Evolutionary conservation across 2,329 filamentous ascomycete species (phyloP), one percentile per base, ranked within the genome.

Genomic region (Dryadomyces sulphureus): DNA sequence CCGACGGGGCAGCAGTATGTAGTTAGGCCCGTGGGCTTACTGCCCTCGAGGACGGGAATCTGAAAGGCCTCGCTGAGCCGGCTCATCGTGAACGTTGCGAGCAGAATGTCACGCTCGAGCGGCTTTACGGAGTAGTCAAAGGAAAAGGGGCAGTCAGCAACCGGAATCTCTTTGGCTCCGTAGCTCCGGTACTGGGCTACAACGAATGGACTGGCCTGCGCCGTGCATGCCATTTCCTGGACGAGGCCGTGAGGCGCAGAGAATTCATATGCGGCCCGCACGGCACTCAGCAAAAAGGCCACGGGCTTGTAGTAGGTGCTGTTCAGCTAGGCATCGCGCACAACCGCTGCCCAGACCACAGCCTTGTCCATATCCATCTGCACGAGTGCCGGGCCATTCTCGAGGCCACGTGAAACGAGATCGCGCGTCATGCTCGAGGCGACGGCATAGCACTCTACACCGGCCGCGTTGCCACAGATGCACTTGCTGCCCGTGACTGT

Each of bases 81-180:
- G 16, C 20, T 27, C 17, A 40, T 20, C 21, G 41, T 24, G 41
- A 45, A 39, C 7, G 46, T 50, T 6, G 49, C 43, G 17, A 51
- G 30, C 35, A 51, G 47, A 43, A 51, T 48, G 43, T 41, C 49
- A 12, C 49, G 47, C 42, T 51, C 49, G 32, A 45, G 45, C 9
- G 43, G 22, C 24, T 44, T 44, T 24, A 7, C 20, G 22, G 7
- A 11, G 16, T 41, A 16, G 7, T 17, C 16, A 22, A 34, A 35
- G 4, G 36, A 17, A 34, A 34, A 45, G 2, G 27, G 9, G 44
- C 44, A 45, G 7, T 35, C 16, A 12, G 35, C 38, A 20, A 43
- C 30, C 5, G 17, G 6, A 7, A 43, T 6, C 9, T 32, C 41
- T 2, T 16, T 30, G n/a, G 1, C 7, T 4, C 16, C 20, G n/a